Evolutionary conservation across 371 early-diverging fungal genomes (phyloP), one percentile per base, ranked within the genome.

Genomic region (Rhizomucor miehei): DNA sequence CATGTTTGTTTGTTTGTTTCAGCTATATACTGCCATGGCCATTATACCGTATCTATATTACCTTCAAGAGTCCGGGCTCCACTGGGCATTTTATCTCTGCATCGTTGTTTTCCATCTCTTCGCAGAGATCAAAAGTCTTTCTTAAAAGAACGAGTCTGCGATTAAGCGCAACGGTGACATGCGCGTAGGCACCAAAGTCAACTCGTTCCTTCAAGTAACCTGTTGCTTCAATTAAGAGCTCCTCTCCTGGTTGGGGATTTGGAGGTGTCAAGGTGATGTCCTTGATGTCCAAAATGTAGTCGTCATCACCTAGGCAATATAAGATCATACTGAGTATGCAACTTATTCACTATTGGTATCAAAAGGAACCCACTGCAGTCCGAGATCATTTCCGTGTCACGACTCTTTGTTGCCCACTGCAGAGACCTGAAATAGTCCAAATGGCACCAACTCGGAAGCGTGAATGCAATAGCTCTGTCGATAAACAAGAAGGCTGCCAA

Each of bases 241-340:
- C 45, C 40, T 81, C 25, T 4, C 86, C 88, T 1, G 85, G 84
- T 51, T 81, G 77, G 24, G 88, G 88, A 8, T 29, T 12, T 12
- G 43, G n/a, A 1, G 61, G 61, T 0, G 61, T 55, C 41, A 60
- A 47, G 19, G 56, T 60, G 40, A 60, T 55, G 40, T 60, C 47
- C 16, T 55, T 10, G 34, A 60, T 60, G 8, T 60, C 48, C 41
- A 60, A 5, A n/a, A 60, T 55, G 19, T 55, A 60, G 0, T 29
- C 25, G 2, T 45, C 45, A 48, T 54, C 56, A 41, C 61, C 61
- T 60, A 34, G 8, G 8, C 29, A 8, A 29, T 0, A 14, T 43
- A n/a, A 25, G 14, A 8, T 1, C 17, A 44, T 24, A 41, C 12
- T 29, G 45, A 13, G 21, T 13, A 41, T 17, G 23, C 6, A 10